Conservation (phyloP, 768 basidiomycete genomes). For the Termitomyces sp. region DNA sequence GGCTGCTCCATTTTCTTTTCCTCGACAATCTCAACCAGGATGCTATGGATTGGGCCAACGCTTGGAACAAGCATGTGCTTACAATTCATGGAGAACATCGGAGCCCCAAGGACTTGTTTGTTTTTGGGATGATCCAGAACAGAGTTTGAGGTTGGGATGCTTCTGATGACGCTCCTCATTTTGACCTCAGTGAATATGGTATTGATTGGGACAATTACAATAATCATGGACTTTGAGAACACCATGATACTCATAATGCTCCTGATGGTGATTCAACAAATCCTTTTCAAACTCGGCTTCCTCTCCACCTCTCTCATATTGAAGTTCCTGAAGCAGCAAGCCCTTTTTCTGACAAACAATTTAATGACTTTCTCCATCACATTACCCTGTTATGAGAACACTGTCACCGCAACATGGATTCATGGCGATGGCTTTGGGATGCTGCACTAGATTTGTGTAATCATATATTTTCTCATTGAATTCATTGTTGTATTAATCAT, state of each 20-base stretch:
- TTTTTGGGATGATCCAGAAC: constrained; percentile 9
- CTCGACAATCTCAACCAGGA: not conserved
- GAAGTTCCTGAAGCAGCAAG: not conserved
- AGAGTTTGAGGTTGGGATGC: not conserved
- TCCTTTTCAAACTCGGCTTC: not conserved
- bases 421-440: not conserved
- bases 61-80: constrained; percentile 37
- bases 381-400: not conserved
- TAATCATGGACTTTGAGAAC: not conserved
- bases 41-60: constrained; percentile 23
- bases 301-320: not conserved
- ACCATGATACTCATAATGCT: not conserved
- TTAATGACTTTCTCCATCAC: not conserved
- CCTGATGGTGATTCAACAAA: not conserved
- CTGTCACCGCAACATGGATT: not conserved
- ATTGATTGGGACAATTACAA: not conserved
- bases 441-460: not conserved
- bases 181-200: not conserved
- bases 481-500: too few species aligned
- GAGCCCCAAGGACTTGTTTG: constrained; percentile 29
- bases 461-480: not conserved
- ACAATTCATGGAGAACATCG: constrained; percentile 16
- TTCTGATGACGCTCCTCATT: not conserved
- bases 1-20: constrained; percentile 39
- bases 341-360: not conserved